Conservation (phyloP, 306 rosid species). For the Vigna radiata region DNA sequence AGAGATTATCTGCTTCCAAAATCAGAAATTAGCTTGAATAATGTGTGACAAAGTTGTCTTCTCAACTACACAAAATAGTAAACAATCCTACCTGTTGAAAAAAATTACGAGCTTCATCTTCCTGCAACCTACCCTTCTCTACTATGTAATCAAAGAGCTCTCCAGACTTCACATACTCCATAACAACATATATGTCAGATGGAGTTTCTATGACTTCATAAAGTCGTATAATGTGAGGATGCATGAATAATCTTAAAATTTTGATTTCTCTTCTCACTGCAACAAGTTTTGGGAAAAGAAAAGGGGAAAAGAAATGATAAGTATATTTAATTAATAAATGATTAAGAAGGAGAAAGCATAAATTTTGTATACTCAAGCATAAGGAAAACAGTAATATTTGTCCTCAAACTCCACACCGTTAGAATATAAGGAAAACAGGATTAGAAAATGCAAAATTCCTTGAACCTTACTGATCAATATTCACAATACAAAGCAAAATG, state of each 20-base stretch:
- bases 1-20: conserved; percentile 78
- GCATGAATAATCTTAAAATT: conserved; percentile 91
- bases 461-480: conserved; percentile 11
- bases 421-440: conserved; percentile 18
- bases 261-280: conserved; percentile 95
- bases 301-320: background rate
- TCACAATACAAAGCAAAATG: conserved; percentile 2
- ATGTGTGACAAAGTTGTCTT: conserved; percentile 35
- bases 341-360: conserved; percentile 28
- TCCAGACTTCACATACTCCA: conserved; percentile 91
- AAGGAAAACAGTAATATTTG: conserved; percentile 24
- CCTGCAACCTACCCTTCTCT: conserved; percentile 92
- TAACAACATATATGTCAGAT: conserved; percentile 79
- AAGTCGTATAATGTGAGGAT: conserved; percentile 91
- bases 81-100: conserved; percentile 81
- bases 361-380: conserved; percentile 17
- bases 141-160: conserved; percentile 95
- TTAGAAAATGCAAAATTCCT: conserved; percentile 10
- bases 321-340: conserved; percentile 6
- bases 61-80: conserved; percentile 21
- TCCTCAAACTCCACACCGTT: conserved; percentile 32
- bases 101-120: conserved; percentile 92
- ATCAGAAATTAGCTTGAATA: conserved; percentile 25
- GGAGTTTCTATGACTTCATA: conserved; percentile 94
- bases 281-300: conserved; percentile 44